Percentiles rank a stretch among this genome's conserved stretches.
phyloP scores from a whole-genome alignment of 805 yeast genomes.

The Tetrapisispora iriomotensis region DNA sequence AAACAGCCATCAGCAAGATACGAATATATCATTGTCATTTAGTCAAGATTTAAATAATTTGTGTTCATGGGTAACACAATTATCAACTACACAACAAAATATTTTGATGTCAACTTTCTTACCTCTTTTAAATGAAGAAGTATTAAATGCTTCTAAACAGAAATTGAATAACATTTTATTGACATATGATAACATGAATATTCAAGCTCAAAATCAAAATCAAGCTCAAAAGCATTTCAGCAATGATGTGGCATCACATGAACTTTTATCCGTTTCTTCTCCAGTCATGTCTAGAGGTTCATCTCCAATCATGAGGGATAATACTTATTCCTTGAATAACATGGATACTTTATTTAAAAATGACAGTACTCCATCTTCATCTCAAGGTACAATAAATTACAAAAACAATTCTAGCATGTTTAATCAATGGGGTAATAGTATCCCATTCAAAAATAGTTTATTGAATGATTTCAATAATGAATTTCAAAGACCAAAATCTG shows the following conservation, averaged over 20 bases:
- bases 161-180: constrained; percentile 32
- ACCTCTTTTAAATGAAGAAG: constrained; percentile 41
- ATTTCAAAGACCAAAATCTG: constrained; percentile 34
- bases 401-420: neutral
- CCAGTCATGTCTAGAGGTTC: constrained; percentile 18
- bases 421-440: constrained; percentile 1
- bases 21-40: constrained; percentile 28
- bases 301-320: constrained; percentile 21
- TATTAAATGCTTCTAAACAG: constrained; percentile 39
- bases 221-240: too few relatives aligned
- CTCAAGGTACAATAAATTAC: neutral
- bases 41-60: constrained; percentile 42
- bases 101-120: constrained; percentile 47
- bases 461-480: neutral
- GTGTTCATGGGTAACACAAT: constrained; percentile 41
- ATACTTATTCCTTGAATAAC: constrained; percentile 8
- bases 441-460: constrained; percentile 1
- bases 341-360: constrained; percentile 10
- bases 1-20: constrained; percentile 2
- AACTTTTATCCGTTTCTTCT: constrained; percentile 8
- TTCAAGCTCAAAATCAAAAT: neutral
- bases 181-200: neutral
- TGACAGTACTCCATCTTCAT: neutral
- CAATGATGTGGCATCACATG: neutral
- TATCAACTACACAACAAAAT: constrained; percentile 43